Evolutionary conservation across 768 basidiomycete genomes (phyloP).

Genomic region (Mycena floridula): DNA sequence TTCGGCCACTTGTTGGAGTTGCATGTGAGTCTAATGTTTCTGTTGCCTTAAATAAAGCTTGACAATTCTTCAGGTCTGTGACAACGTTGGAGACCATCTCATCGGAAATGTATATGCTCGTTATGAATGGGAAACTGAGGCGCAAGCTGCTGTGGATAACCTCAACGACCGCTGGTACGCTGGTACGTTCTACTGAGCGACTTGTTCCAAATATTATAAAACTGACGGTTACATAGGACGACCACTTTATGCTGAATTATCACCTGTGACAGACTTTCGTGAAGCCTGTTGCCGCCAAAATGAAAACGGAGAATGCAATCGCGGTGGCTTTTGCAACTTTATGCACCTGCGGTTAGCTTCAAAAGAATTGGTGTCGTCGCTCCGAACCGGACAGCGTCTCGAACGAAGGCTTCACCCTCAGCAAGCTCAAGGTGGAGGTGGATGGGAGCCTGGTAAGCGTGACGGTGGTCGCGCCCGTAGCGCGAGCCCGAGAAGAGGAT

Average conservation of each 20-base stretch:
- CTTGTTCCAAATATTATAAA: too few relatives aligned
- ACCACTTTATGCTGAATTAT: constrained; percentile 94
- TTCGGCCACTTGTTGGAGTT: constrained; percentile 94
- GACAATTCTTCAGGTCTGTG: constrained; percentile 91
- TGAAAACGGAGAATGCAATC: constrained; percentile 96
- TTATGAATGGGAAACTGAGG: constrained; percentile 98
- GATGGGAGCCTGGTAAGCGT: constrained; percentile 78
- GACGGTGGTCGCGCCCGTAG: constrained; percentile 64
- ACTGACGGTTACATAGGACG: constrained; percentile 58
- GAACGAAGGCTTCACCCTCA: constrained; percentile 72
- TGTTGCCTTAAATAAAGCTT: too few relatives aligned
- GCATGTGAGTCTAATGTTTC: constrained; percentile 62
- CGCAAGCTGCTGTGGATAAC: constrained; percentile 86
- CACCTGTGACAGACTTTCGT: constrained; percentile 97
- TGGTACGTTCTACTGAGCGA: constrained; percentile 67
- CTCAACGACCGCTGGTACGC: constrained; percentile 98
- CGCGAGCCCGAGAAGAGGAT: constrained; percentile 68
- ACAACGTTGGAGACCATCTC: constrained; percentile 98
- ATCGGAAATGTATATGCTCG: constrained; percentile 98
- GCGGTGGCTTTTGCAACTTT: constrained; percentile 98
- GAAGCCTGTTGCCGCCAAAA: constrained; percentile 99
- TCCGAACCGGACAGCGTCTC: constrained; percentile 78
- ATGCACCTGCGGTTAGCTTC: constrained; percentile 93
- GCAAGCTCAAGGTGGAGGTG: constrained; percentile 61
- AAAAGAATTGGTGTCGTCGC: constrained; percentile 70